Evolutionary conservation across 2,329 filamentous ascomycete genomes (phyloP).

Genomic region (Paraphaeosphaeria sporulosa): DNA sequence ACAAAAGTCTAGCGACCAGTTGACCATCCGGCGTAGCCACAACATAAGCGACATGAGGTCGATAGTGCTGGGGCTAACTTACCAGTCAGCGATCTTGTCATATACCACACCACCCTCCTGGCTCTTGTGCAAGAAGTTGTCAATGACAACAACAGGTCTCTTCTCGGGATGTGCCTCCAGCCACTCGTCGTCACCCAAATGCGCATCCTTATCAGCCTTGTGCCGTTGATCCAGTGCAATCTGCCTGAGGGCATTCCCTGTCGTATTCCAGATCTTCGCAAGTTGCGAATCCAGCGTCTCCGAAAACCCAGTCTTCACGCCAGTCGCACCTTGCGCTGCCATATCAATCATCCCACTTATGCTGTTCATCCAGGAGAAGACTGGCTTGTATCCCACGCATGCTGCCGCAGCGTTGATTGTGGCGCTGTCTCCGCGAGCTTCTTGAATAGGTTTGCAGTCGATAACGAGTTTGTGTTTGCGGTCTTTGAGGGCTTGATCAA

Average conservation of each 20-base stretch:
- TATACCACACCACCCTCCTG: slow-evolving; percentile 57
- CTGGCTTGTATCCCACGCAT: slow-evolving; percentile 87
- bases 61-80: slow-evolving; percentile 15
- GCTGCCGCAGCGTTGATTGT: slow-evolving; percentile 83
- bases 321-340: slow-evolving; percentile 91
- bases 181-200: slow-evolving; percentile 82
- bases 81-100: slow-evolving; percentile 75
- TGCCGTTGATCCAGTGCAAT: slow-evolving; percentile 75
- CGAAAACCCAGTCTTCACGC: slow-evolving; percentile 92
- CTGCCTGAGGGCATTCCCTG: slow-evolving; percentile 77
- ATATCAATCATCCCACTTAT: slow-evolving; percentile 92
- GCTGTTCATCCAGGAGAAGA: slow-evolving; percentile 97
- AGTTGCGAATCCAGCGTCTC: slow-evolving; percentile 91
- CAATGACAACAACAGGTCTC: slow-evolving; percentile 84
- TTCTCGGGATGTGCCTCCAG: slow-evolving; percentile 87
- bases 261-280: slow-evolving; percentile 87
- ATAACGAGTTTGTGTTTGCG: slow-evolving; percentile 81
- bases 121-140: slow-evolving; percentile 87
- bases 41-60: too few species aligned
- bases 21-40: too few species aligned
- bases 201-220: slow-evolving; percentile 76
- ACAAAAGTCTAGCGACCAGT: too few species aligned
- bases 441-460: slow-evolving; percentile 92
- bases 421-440: slow-evolving; percentile 84
- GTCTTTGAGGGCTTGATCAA: slow-evolving; percentile 81